Evolutionary conservation across 805 yeast genomes (phyloP).

Genomic region (Maudiozyma saulgeensis): DNA sequence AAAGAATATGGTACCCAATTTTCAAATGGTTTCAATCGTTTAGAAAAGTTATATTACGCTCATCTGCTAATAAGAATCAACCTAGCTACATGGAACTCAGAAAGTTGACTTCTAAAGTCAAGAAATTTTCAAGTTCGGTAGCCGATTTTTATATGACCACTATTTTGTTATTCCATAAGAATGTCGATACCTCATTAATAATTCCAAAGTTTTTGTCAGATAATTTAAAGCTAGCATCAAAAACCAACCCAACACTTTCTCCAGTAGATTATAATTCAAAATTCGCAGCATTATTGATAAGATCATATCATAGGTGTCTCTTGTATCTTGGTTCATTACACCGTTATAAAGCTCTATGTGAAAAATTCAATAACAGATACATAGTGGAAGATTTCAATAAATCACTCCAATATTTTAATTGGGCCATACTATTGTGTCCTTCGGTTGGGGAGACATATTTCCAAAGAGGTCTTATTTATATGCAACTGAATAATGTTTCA

Average conservation of each 20-base stretch:
- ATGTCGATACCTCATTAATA: constrained; percentile 7
- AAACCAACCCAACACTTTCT: not conserved
- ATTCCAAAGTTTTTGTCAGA: constrained; percentile 8
- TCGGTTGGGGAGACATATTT: constrained; percentile 51
- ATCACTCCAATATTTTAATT: constrained; percentile 39
- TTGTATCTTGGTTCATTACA: constrained; percentile 50
- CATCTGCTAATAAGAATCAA: constrained; percentile 11
- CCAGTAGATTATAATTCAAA: not conserved
- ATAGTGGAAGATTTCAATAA: constrained; percentile 35
- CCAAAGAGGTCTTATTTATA: constrained; percentile 21
- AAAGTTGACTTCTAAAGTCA: constrained; percentile 43
- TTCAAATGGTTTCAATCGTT: constrained; percentile 45
- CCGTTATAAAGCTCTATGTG: constrained; percentile 45
- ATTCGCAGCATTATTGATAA: constrained; percentile 1
- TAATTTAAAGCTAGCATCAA: constrained; percentile 1
- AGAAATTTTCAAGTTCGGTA: constrained; percentile 40
- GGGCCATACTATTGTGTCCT: constrained; percentile 51
- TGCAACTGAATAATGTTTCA: constrained; percentile 20
- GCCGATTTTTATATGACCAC: constrained; percentile 39
- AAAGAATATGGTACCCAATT: constrained; percentile 53
- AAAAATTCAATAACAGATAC: constrained; percentile 32
- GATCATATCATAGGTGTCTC: constrained; percentile 17
- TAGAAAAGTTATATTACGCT: constrained; percentile 12
- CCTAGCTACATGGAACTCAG: constrained; percentile 43
- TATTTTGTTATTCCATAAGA: constrained; percentile 15